Base-by-base conservation (phyloP, 305 asterid genomes). In the Solanum hybrid region DNA sequence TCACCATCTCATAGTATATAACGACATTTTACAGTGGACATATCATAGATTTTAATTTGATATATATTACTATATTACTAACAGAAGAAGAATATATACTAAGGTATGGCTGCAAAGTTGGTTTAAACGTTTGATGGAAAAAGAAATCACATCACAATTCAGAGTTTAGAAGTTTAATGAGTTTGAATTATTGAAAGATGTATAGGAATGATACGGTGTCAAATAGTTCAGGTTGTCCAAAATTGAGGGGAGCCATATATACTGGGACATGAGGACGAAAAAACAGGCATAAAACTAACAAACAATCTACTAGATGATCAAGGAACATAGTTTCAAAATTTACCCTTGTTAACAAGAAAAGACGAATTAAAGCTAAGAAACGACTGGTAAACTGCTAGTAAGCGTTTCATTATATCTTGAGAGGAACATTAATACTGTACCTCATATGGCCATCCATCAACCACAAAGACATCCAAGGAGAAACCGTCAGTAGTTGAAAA, bases 401-500 rank as follows among this genome's bases (percentile, higher is more conserved):
- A 24, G 87, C 24, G 7, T 79, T 33, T 45, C 12, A 11, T 79
- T 89, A 32, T 10, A 36, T 77, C 86, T 32, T 24, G 73, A 87
- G 80, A 34, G n/a, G 65, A 36, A 87, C 79, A 81, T 73, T 65
- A 83, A 24, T 34, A 65, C 17, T 41, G 31, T 93, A 94, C 95
- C 93, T 92, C 93, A 90, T 92, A 91, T 77, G 95, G 93, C 95
- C 95, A 94, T 32, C 95, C 95, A 91, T 82, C 92, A 72, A 94
- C 94, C 79, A 94, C 95, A 85, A 94, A 94, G 90, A 92, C 95
- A 65, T 94, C 95, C 90, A 94, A 90, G 22, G 95, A 94, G 93
- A 94, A 94, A 87, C 95, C 95, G 86, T 94, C 95, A 39, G 90
- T 89, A 90, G 95, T 94, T 31, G 95, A 94, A 90, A 94, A 94